Conservation (phyloP, 768 basidiomycete genomes). For the Dentipellis fragilis region DNA sequence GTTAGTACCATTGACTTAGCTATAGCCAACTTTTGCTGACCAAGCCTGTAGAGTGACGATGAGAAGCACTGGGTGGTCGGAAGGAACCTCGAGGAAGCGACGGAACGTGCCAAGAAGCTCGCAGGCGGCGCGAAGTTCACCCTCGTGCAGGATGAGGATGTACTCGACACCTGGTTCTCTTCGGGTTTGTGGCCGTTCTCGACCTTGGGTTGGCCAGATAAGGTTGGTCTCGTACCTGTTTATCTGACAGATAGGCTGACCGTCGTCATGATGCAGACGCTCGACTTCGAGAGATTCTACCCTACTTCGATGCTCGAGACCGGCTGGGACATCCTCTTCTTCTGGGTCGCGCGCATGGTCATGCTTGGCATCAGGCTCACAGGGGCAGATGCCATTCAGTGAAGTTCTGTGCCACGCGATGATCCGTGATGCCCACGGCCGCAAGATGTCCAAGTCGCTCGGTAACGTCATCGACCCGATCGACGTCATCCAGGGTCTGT, state of each 20-base stretch:
- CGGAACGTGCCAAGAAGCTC: conserved; percentile 57
- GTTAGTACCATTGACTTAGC: conserved; percentile 26
- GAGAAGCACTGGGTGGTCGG: conserved; percentile 90
- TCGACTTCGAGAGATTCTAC: conserved; percentile 74
- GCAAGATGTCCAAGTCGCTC: conserved; percentile 98
- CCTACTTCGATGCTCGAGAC: conserved; percentile 90
- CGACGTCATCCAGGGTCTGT: conserved; percentile 83
- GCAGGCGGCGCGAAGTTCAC: conserved; percentile 60
- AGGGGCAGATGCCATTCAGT: conserved; percentile 81
- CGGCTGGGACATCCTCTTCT: conserved; percentile 99
- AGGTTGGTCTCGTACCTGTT: conserved; percentile 32
- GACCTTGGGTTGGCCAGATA: conserved; percentile 95
- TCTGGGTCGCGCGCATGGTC: conserved; percentile 99
- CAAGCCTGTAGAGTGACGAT: conserved; percentile 40
- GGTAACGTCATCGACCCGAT: conserved; percentile 97
- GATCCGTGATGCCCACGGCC: conserved; percentile 96
- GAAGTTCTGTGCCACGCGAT: conserved; percentile 98
- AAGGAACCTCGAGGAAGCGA: conserved; percentile 66
- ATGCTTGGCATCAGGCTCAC: conserved; percentile 86
- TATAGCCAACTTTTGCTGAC: background rate
- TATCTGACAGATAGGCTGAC: conserved; percentile 2
- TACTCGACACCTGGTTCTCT: conserved; percentile 99
- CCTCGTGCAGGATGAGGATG: conserved; percentile 91
- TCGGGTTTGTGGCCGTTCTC: conserved; percentile 97
- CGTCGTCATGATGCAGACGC: conserved; percentile 36